These are phyloP conservation scores for Xerocomus nothofagi DNA, from an alignment of 1,284 basidiomycete species.

Conservation along the genomic window DNA sequence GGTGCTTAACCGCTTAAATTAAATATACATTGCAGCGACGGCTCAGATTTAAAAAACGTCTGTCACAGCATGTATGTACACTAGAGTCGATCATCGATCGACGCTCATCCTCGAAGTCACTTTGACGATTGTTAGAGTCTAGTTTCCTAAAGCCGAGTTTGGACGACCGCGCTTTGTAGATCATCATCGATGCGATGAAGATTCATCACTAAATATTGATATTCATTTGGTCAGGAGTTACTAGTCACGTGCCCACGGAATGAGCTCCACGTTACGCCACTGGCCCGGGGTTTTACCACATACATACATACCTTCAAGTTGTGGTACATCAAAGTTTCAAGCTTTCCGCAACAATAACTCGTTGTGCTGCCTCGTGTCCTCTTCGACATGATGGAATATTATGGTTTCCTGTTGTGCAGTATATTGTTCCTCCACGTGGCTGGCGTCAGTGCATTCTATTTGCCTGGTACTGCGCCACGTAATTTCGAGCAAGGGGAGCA, in stretches of 20 bases:
- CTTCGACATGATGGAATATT: constrained; percentile 23
- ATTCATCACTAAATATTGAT: no score
- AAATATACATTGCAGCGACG: no score
- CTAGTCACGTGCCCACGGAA: constrained; percentile 21
- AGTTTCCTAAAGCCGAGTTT: not conserved
- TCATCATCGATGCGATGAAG: no score
- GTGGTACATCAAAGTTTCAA: no score
- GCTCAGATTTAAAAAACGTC: no score
- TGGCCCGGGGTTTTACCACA: no score
- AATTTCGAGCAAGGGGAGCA: constrained; percentile 71
- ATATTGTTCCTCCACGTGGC: constrained; percentile 21
- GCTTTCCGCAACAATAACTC: not conserved
- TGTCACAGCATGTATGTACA: no score
- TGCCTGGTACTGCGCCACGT: constrained; percentile 79
- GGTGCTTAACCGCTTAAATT: no score
- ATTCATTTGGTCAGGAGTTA: not conserved
- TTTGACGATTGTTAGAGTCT: not conserved
- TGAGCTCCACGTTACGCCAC: no score
- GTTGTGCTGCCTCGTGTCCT: not conserved
- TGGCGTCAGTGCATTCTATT: constrained; percentile 55
- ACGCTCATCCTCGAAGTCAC: not conserved
- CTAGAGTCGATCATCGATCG: no score
- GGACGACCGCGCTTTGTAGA: no score
- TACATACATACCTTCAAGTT: no score
- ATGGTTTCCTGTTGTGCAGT: constrained; percentile 13